Evolutionary conservation across 169 alveolate genomes (phyloP), one percentile per base, ranked within the genome.

Genomic region (Plasmodium fragile): DNA sequence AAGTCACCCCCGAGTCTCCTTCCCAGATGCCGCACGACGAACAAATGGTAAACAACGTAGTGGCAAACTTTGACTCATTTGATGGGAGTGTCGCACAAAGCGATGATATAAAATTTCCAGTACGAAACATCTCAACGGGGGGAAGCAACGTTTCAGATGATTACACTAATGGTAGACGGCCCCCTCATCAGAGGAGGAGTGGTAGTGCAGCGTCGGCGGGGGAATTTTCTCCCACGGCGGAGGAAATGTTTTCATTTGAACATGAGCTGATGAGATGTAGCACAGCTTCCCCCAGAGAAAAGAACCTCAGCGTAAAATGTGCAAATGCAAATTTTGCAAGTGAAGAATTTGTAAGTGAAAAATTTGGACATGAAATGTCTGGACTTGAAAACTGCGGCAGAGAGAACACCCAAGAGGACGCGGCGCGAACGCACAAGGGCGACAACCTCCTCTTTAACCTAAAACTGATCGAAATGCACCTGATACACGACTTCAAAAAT

Each of bases 401-500:
- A 3, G 59, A 43, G n/a, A 10, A 10, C 53, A 43, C 53, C 3
- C n/a, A 22, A 18, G 16, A 49, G 16, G 59, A 49, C 8, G 70
- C 13, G 45, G 59, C 78, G 8, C 28, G 7, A 13, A 49, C 45
- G 65, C 70, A 13, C 45, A 22, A 72, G 22, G 70, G 80, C 13
- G 90, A 72, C n/a, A 32, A 52, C 49, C 69, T 87, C 28, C 32
- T 77, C 55, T 87, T 87, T 70, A 41, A 87, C 81, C 45, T 87
- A 6, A 87, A 87, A 78, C 32, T 87, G 5, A 87, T 87, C 65
- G 93, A 87, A 55, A 87, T 87, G 93, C 89, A 87, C 52, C 52
- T 87, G 34, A 78, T 36, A 30, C 93, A 87, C 53, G 89, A 87
- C 80, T 87, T 87, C 41, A 87, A 78, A 55, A 87, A 43, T 36